A percentile compares a stretch with the other conserved stretches of the same genome.
Evolutionary conservation across 2,329 filamentous ascomycete genomes (phyloP).

Genomic region (Sclerotinia glacialis): DNA sequence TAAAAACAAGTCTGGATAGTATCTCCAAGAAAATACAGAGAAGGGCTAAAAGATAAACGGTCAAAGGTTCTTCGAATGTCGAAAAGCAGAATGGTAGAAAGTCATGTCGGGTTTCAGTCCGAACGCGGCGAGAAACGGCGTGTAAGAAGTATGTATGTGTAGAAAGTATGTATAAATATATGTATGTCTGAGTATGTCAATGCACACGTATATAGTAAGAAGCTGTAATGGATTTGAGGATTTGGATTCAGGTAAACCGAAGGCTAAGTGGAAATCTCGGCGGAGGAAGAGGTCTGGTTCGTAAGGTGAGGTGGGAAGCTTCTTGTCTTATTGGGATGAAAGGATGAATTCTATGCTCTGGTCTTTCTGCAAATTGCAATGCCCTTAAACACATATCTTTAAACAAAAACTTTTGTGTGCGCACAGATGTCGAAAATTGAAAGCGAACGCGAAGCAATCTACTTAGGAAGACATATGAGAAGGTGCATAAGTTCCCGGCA

Average conservation of each 20-base stretch:
- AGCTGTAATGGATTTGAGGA: neutral
- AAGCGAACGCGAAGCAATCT: neutral
- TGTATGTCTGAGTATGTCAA: neutral
- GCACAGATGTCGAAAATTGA: neutral
- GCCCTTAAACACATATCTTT: neutral
- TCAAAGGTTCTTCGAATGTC: neutral
- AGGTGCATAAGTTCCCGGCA: conserved; percentile 28
- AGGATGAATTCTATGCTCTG: conserved; percentile 7
- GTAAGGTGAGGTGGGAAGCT: neutral
- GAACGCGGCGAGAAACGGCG: neutral
- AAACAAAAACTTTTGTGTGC: conserved; percentile 5
- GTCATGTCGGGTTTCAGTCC: neutral
- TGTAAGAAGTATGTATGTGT: conserved; percentile 13
- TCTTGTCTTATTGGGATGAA: neutral
- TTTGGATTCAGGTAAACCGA: no score
- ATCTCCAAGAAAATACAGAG: conserved; percentile 18
- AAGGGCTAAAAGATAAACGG: conserved; percentile 1
- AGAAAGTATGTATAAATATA: neutral
- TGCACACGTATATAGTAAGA: conserved; percentile 2
- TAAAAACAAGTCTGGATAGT: conserved; percentile 14
- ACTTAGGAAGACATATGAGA: conserved; percentile 13
- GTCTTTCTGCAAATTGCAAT: conserved; percentile 6
- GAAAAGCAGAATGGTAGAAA: neutral
- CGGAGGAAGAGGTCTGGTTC: no score
- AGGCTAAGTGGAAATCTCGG: no score